Evolutionary conservation across 108 stramenopile species (phyloP), one percentile per base, ranked within the genome.

Genomic region (Fragilaria crotonensis): DNA sequence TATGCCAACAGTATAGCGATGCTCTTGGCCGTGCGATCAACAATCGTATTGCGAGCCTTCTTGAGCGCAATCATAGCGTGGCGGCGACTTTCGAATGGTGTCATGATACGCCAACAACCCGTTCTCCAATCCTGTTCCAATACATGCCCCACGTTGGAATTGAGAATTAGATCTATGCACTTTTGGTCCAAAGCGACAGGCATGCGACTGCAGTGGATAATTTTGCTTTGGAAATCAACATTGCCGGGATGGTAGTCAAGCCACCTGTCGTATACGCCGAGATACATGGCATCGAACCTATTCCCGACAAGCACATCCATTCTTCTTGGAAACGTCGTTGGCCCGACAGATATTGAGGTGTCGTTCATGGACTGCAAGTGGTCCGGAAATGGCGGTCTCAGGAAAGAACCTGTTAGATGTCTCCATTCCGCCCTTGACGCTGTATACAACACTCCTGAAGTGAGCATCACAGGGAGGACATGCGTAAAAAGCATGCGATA

Each of bases 181-280:
- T 46, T 46, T 4, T 2, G 19, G 45, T 46, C 19, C 1, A 21
- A 46, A 21, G 45, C 45, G 22, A 46, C 4, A 4, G 45, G 20
- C 19, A 21, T 2, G 4, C 20, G 20, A 46, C 20, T 65, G 50
- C n/a, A 4, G 5, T 53, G 44, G 19, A 76, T 49, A 33, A 49
- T 26, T 18, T n/a, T n/a, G n/a, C 62, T 11, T n/a, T 52, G 14
- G 52, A 75, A 76, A 0, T 52, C 23, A n/a, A 33, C n/a, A 57
- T 83, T 83, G 11, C 75, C 81, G 33, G 81, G 77, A 67, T 83
- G 81, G 31, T 60, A 76, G 25, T 83, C 71, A 14, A 78, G 51
- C 72, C 72, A 83, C 0, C 53, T 64, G 20, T 62, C 47, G 44
- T 76, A 83, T 9, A 61, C 65, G 4, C 81, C 77, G 28, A 83